A percentile compares a stretch with the other conserved stretches of the same genome.
Conservation (phyloP, 257 asterid species). For the Craterostigma plantagineum region DNA sequence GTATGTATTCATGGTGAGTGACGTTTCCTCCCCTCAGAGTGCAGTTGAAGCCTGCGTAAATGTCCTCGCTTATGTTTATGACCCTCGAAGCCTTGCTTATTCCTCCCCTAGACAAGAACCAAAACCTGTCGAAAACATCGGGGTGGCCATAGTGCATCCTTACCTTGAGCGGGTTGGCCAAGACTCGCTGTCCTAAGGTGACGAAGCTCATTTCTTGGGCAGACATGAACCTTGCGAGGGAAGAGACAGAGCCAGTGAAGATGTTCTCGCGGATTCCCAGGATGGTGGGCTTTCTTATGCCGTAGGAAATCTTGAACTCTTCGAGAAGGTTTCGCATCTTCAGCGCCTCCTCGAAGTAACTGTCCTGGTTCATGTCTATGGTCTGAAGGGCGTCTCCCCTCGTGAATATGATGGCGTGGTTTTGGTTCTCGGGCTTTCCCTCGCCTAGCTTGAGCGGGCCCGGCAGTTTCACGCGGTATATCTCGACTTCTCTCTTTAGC, state of each 20-base stretch:
- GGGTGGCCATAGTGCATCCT: conserved; percentile 99
- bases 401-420: conserved; percentile 87
- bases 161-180: conserved; percentile 90
- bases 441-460: conserved; percentile 97
- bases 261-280: conserved; percentile 93
- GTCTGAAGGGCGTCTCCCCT: conserved; percentile 99
- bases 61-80: conserved; percentile 93
- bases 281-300: conserved; percentile 87
- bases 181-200: conserved; percentile 96
- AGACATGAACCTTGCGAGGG: conserved; percentile 99
- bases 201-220: conserved; percentile 97
- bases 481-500: conserved; percentile 77
- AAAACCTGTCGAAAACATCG: conserved; percentile 93
- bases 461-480: conserved; percentile 89
- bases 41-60: conserved; percentile 97
- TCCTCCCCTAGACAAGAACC: conserved; percentile 98
- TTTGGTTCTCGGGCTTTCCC: conserved; percentile 98
- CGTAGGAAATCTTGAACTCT: conserved; percentile 63
- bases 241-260: conserved; percentile 92
- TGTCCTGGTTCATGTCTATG: conserved; percentile 99
- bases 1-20: conserved; percentile 94
- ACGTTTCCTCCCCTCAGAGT: conserved; percentile 93
- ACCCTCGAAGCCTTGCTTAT: conserved; percentile 96
- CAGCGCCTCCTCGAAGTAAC: conserved; percentile 95
- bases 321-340: conserved; percentile 92